These are phyloP conservation scores for Phlebopus sp. DNA, from an alignment of 1,284 basidiomycete species.

Conservation along the genomic window DNA sequence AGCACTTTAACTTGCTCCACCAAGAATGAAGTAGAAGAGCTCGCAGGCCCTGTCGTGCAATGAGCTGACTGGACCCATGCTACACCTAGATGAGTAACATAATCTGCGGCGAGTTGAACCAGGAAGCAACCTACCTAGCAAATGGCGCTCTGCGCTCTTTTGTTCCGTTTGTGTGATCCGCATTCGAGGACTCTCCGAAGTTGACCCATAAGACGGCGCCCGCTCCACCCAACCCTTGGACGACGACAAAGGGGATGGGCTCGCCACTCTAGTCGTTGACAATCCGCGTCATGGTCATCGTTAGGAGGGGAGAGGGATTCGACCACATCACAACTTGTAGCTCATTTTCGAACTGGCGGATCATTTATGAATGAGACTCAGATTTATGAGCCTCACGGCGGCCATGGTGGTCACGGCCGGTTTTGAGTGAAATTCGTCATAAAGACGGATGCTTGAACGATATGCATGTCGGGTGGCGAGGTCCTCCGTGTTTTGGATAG, in stretches of 20 bases:
- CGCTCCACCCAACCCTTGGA: conserved; percentile 50
- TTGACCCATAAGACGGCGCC: conserved; percentile 45
- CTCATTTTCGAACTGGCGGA: not conserved
- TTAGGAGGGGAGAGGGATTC: not conserved
- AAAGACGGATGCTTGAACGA: not conserved
- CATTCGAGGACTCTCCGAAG: conserved; percentile 38
- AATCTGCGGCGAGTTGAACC: not conserved
- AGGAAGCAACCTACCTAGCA: conserved; percentile 32
- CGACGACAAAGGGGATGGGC: conserved; percentile 49
- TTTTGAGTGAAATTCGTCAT: not conserved
- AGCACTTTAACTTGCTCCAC: conserved; percentile 42
- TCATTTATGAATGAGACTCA: not conserved
- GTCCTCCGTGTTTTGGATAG: not conserved
- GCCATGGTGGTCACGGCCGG: too few relatives aligned
- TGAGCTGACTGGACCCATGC: conserved; percentile 52
- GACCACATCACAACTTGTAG: not conserved
- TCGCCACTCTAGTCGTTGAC: not conserved
- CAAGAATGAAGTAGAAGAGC: conserved; percentile 49
- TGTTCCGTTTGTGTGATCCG: not conserved
- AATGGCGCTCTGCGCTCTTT: conserved; percentile 34
- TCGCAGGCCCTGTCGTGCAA: conserved; percentile 60
- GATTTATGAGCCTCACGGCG: too few relatives aligned
- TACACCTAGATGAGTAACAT: conserved; percentile 13
- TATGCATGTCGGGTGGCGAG: too few relatives aligned
- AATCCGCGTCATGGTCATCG: not conserved